Evolutionary conservation across 2,329 filamentous ascomycete genomes (phyloP).

Genomic region (Basipetospora chlamydospora): DNA sequence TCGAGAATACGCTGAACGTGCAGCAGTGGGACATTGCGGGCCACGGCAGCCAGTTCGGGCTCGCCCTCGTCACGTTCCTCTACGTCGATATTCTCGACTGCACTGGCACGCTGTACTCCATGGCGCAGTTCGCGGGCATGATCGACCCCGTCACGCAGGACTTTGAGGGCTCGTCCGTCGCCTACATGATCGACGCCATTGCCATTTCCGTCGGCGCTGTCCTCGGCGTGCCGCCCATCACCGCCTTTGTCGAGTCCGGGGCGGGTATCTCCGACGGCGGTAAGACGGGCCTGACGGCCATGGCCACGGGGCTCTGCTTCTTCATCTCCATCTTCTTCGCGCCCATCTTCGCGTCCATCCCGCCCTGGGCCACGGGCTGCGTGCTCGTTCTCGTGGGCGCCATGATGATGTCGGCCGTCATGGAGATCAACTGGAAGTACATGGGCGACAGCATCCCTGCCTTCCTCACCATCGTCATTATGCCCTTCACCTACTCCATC

Average conservation of each 20-base stretch:
- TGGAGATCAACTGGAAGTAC: constrained; percentile 85
- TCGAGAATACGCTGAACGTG: constrained; percentile 51
- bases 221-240: constrained; percentile 56
- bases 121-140: constrained; percentile 59
- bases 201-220: constrained; percentile 58
- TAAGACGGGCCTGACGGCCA: constrained; percentile 56
- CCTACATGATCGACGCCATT: constrained; percentile 58
- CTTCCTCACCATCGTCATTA: constrained; percentile 68
- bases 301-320: constrained; percentile 56
- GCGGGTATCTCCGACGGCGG: constrained; percentile 65
- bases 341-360: constrained; percentile 62
- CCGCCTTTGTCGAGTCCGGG: constrained; percentile 61
- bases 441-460: constrained; percentile 71
- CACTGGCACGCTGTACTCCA: constrained; percentile 66
- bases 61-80: constrained; percentile 66
- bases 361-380: constrained; percentile 69
- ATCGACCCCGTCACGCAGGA: constrained; percentile 55
- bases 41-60: constrained; percentile 61
- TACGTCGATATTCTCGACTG: constrained; percentile 71
- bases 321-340: constrained; percentile 60
- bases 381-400: constrained; percentile 79
- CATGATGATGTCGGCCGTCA: constrained; percentile 67
- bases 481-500: constrained; percentile 85
- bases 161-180: constrained; percentile 72
- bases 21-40: constrained; percentile 59